Evolutionary conservation across 2,329 filamentous ascomycete species (phyloP).

Genomic region (Dactylellina drechsleri): DNA sequence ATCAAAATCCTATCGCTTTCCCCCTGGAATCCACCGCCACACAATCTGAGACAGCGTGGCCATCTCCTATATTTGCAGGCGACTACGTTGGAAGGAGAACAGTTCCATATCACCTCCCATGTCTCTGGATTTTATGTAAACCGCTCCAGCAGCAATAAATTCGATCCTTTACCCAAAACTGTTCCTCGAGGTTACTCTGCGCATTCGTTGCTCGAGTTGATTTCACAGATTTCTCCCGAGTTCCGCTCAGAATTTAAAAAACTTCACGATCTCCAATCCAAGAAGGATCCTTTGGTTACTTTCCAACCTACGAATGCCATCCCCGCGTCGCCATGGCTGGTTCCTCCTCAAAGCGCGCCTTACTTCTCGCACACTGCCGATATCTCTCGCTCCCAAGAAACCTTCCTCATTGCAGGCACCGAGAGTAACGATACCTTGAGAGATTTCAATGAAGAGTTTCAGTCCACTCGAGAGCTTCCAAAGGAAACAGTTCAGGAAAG

Average conservation of each 20-base stretch:
- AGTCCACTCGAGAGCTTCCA: slow-evolving; percentile 92
- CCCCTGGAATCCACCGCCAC: slow-evolving; percentile 95
- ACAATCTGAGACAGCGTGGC: slow-evolving; percentile 87
- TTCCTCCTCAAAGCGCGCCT: slow-evolving; percentile 71
- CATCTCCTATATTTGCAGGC: slow-evolving; percentile 90
- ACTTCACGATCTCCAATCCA: slow-evolving; percentile 84
- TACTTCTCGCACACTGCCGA: slow-evolving; percentile 80
- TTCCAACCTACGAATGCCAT: slow-evolving; percentile 97
- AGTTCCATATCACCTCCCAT: slow-evolving; percentile 90
- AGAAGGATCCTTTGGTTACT: slow-evolving; percentile 86
- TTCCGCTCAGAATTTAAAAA: slow-evolving; percentile 80
- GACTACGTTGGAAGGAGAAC: slow-evolving; percentile 92
- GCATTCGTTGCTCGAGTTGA: slow-evolving; percentile 85
- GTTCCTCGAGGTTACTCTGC: slow-evolving; percentile 80
- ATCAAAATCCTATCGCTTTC: slow-evolving; percentile 89
- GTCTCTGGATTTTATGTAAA: slow-evolving; percentile 97
- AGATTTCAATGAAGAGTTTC: slow-evolving; percentile 99
- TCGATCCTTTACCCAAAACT: slow-evolving; percentile 84
- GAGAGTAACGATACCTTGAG: slow-evolving; percentile 94
- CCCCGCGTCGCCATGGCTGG: slow-evolving; percentile 90
- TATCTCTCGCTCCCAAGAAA: slow-evolving; percentile 89
- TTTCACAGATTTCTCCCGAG: slow-evolving; percentile 81
- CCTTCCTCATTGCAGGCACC: slow-evolving; percentile 85
- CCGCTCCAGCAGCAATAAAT: slow-evolving; percentile 93
- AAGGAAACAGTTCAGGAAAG: slow-evolving; percentile 94